Evolutionary conservation across 1,284 basidiomycete genomes (phyloP), one percentile per base, ranked within the genome.

Genomic region (Apiotrichum siamense): DNA sequence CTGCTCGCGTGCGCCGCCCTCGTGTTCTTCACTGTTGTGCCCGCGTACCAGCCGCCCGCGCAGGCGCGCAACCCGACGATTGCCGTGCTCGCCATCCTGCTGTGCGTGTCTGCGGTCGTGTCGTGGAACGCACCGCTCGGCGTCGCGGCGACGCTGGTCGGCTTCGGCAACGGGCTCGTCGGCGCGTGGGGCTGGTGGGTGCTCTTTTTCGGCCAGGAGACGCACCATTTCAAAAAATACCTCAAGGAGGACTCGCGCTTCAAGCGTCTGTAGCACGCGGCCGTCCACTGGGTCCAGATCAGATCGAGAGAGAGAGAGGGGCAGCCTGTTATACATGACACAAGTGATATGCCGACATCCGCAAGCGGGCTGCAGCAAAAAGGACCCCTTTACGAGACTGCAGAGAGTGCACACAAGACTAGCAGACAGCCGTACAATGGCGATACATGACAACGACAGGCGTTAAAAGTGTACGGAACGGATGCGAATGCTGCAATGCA

Each of bases 151-250:
- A 56, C 42, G 4, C 38, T 69, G 3, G 46, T 70, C 1, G 66
- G 62, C 1, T 38, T 66, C 2, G 71, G 73, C 2, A 69, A 72
- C 49, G 62, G 56, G 1, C 21, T 62, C 9, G 49, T 75, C 2
- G 66, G 62, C 0, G 50, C 66, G 10, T 74, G 71, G 69, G 73
- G 71, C 2, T 73, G 69, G 67, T 74, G 71, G 70, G 63, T 67
- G 3, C 54, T 70, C 20, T 62, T 68, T 21, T 75, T 75, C 58
- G 72, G 72, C 1, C 58, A 61, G 18, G 63, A 64, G 7, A 49
- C 49, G 26, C 53, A 55, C 26, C 56, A 59, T 40, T 54, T 63
- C 25, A 50, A 48, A 37, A 64, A 62, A 51, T 61, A 55, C 27
- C 53, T 57, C 31, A 57, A 62, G 45, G 41, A 49, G 31, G 60